These are phyloP conservation scores for Murraya paniculata DNA, from an alignment of 345 rosid species.

Conservation along the genomic window DNA sequence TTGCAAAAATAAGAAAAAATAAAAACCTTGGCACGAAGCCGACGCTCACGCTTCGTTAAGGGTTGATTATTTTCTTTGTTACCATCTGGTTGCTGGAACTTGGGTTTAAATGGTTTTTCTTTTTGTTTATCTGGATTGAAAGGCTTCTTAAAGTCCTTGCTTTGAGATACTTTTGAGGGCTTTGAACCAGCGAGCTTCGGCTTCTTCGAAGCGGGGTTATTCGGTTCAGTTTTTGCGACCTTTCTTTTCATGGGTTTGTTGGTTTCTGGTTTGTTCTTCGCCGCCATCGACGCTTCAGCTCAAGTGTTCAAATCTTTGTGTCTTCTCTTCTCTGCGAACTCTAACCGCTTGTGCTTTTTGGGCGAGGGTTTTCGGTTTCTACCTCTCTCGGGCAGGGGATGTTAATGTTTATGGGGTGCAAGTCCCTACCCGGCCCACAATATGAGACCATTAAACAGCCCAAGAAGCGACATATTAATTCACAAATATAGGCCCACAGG, in stretches of 20 bases:
- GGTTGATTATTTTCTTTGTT: conserved; percentile 18
- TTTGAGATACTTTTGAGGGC: background rate
- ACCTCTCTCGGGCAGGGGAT: background rate
- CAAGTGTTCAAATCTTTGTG: background rate
- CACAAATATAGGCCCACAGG: too few relatives aligned
- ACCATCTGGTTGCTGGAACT: conserved; percentile 17
- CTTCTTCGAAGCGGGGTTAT: conserved; percentile 30
- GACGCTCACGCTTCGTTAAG: conserved; percentile 40
- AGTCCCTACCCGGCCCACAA: background rate
- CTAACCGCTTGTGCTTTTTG: background rate
- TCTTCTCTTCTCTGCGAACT: background rate
- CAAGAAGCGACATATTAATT: too few relatives aligned
- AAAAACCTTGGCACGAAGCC: conserved; percentile 54
- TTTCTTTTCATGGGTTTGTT: conserved; percentile 34
- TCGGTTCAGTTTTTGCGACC: conserved; percentile 19
- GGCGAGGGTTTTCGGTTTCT: conserved; percentile 20
- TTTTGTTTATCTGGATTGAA: conserved; percentile 11
- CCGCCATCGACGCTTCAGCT: conserved; percentile 43
- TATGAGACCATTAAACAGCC: background rate
- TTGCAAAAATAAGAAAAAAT: background rate
- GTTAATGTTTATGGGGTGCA: background rate
- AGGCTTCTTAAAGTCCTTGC: conserved; percentile 23
- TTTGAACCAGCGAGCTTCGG: conserved; percentile 31
- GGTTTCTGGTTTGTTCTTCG: conserved; percentile 34
- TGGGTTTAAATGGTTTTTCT: background rate